Evolutionary conservation across 306 rosid genomes (phyloP), one percentile per base, ranked within the genome.

Genomic region (Carpinus fangiana): DNA sequence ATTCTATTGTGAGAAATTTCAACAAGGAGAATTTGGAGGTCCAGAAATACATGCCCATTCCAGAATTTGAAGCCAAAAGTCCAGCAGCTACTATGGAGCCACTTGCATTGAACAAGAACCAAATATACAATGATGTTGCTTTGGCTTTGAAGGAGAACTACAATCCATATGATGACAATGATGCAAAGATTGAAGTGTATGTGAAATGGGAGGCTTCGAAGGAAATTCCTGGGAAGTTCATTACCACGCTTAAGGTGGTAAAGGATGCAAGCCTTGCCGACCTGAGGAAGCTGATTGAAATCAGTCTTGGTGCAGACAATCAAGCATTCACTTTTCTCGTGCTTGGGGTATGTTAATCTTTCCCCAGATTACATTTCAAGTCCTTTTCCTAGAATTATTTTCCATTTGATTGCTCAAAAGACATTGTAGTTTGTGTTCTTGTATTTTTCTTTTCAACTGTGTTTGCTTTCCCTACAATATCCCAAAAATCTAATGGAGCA

Each of bases 11-110:
- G 2, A 82, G 59, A 70, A 57, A 57, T 57, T 88, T 78, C 61
- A 74, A 83, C 82, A 81, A 86, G 78, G 91, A 88, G 79, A 88
- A 88, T 75, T 2, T 81, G 80, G 86, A 76, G 68, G 71, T 18
- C 50, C 71, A 38, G 47, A 18, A 65, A 65, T 6, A 11, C 34
- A 60, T 60, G 38, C 41, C 66, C 13, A 12, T 26, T 26, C 18
- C 38, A 4, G 38, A 60, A 4, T 12, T 61, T 17, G 71, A 43
- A 38, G 14, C 26, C 38, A 7, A 20, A 65, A 36, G 70, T 16
- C 70, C 50, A 1, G 26, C 70, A 65, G 23, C 17, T 7, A 34
- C 47, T 17, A 26, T 16, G 48, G 48, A 65, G 45, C 7, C 23
- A 38, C 47, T 65, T 65, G 26, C 48, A 38, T 8, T 65, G 7